A percentile compares a stretch with the other conserved stretches of the same genome.
phyloP scores from a whole-genome alignment of 2,329 filamentous ascomycete genomes.

The Xylariaceae sp. region DNA sequence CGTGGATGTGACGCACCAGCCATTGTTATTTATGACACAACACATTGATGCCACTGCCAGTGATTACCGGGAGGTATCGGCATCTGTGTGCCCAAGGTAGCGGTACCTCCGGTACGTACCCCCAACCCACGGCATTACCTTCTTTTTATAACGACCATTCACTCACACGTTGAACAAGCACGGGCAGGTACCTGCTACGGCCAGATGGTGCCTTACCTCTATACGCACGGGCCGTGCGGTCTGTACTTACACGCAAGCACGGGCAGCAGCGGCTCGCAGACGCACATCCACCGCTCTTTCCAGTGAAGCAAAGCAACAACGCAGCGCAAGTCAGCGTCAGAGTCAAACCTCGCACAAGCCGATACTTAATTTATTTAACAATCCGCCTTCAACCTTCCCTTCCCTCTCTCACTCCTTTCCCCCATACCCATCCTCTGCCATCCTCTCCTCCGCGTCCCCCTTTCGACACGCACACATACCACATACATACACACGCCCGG shows the following conservation, averaged over 20 bases:
- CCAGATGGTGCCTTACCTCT: neutral
- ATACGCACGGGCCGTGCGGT: too few species aligned
- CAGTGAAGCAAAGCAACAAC: conserved; percentile 16
- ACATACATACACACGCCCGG: neutral
- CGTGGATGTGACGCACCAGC: conserved; percentile 1
- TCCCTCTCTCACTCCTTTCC: neutral
- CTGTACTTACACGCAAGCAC: too few species aligned
- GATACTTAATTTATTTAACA: conserved; percentile 18
- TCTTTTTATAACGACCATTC: neutral
- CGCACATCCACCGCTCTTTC: conserved; percentile 31
- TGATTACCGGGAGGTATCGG: too few species aligned
- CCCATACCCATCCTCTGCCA: neutral
- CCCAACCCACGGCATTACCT: conserved; percentile 2
- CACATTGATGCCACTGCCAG: too few species aligned
- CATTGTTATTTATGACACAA: neutral
- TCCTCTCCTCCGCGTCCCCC: conserved; percentile 2
- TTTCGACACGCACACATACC: neutral
- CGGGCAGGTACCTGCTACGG: neutral
- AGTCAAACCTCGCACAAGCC: conserved; percentile 18
- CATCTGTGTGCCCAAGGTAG: too few species aligned
- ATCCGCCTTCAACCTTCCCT: conserved; percentile 11
- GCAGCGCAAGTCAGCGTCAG: conserved; percentile 12
- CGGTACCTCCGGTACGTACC: neutral
- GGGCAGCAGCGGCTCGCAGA: conserved; percentile 5
- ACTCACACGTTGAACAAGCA: neutral